phyloP scores from a whole-genome alignment of 106 monocot genomes.

The Dioscorea alata region DNA sequence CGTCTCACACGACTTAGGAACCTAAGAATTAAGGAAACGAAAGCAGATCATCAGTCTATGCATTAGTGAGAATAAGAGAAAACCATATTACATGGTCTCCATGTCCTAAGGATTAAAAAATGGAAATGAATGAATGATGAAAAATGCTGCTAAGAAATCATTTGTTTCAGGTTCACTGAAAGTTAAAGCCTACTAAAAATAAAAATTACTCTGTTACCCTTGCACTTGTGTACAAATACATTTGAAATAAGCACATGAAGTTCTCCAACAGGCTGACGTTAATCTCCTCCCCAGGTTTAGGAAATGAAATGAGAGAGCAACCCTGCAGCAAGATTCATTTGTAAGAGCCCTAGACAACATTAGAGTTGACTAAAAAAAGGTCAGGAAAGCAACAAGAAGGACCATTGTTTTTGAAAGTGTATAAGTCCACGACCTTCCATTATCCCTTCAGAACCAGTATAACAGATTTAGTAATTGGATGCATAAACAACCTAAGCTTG shows the following conservation, averaged over 20 bases:
- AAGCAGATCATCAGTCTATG: neutral
- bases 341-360: neutral
- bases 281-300: slow-evolving; percentile 26
- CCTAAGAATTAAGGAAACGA: slow-evolving; percentile 15
- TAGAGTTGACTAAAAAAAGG: neutral
- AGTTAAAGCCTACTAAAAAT: neutral
- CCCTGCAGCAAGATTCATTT: slow-evolving; percentile 28
- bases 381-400: neutral
- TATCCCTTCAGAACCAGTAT: neutral
- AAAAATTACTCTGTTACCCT: slow-evolving; percentile 26
- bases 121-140: neutral
- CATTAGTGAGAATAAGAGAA: neutral
- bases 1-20: slow-evolving; percentile 37
- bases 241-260: slow-evolving; percentile 9
- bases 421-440: neutral
- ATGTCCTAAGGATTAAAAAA: no score
- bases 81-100: no score
- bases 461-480: neutral
- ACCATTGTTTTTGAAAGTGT: neutral
- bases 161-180: neutral
- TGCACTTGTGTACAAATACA: slow-evolving; percentile 9
- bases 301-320: slow-evolving; percentile 13
- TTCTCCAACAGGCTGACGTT: slow-evolving; percentile 11
- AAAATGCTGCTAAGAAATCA: no score
- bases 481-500: neutral